Evolutionary conservation across 345 rosid species (phyloP).

Genomic region (Clausena lansium): DNA sequence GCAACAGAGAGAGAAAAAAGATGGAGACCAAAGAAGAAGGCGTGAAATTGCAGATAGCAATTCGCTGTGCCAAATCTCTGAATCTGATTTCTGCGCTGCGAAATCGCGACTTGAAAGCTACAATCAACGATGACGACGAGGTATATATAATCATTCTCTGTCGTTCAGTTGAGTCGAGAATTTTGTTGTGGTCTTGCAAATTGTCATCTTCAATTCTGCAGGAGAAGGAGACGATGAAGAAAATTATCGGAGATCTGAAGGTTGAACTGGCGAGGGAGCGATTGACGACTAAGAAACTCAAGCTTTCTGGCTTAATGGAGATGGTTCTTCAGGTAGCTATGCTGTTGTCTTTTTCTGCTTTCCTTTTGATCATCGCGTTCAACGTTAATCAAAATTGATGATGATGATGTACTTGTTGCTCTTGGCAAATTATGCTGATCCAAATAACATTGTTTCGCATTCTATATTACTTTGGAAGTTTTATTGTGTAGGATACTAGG

Average conservation of each 20-base stretch:
- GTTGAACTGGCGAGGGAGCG: slow-evolving; percentile 30
- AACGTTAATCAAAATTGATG: too few relatives aligned
- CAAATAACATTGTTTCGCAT: background rate
- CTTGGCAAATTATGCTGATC: too few relatives aligned
- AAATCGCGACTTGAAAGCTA: background rate
- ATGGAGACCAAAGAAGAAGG: slow-evolving; percentile 18
- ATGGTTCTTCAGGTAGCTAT: slow-evolving; percentile 22
- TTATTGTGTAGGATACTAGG: too few relatives aligned
- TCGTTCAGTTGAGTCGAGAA: background rate
- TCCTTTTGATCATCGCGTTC: slow-evolving; percentile 18
- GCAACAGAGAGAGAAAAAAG: background rate
- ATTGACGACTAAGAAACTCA: slow-evolving; percentile 23
- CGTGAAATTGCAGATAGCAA: slow-evolving; percentile 8
- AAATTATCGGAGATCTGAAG: slow-evolving; percentile 21
- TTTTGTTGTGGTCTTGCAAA: background rate
- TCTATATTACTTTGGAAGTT: too few relatives aligned
- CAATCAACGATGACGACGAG: slow-evolving; percentile 7
- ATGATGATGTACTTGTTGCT: too few relatives aligned
- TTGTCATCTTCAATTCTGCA: background rate
- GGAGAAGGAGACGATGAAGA: slow-evolving; percentile 23
- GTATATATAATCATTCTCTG: background rate
- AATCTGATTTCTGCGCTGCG: slow-evolving; percentile 18
- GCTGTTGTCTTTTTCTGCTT: slow-evolving; percentile 12
- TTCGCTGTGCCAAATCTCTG: slow-evolving; percentile 31
- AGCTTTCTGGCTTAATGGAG: slow-evolving; percentile 26